Conservation (phyloP, 345 rosid genomes). For the Eucalyptus marginata region DNA sequence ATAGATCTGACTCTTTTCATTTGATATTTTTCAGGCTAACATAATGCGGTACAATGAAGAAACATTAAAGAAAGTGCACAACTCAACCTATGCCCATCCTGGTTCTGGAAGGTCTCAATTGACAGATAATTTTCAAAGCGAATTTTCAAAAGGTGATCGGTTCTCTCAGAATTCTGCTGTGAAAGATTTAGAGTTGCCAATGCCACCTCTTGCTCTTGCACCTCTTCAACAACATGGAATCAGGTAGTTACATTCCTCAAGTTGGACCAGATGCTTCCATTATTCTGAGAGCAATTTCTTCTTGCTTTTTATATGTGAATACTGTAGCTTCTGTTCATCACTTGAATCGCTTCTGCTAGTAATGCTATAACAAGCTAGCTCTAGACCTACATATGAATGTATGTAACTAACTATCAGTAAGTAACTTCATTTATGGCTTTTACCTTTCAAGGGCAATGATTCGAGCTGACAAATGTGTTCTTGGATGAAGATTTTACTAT, state of each 20-base stretch:
- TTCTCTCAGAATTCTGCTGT: constrained; percentile 27
- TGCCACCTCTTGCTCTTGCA: constrained; percentile 77
- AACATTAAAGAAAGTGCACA: constrained; percentile 35
- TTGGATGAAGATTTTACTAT: not conserved
- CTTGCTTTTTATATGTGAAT: not conserved
- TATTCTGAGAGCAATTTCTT: not conserved
- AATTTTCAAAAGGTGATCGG: not conserved
- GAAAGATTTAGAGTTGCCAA: constrained; percentile 78
- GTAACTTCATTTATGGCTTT: not conserved
- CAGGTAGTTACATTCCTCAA: constrained; percentile 30
- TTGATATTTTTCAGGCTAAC: constrained; percentile 38
- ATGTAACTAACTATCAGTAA: not conserved
- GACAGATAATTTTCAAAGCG: constrained; percentile 21
- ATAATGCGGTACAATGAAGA: constrained; percentile 72
- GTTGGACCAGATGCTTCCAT: not conserved
- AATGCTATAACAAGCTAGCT: not conserved
- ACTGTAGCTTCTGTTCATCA: not conserved
- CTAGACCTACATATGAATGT: not conserved
- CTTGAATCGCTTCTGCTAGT: not conserved
- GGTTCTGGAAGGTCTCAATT: constrained; percentile 41
- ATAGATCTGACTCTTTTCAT: not conserved
- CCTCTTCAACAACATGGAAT: constrained; percentile 45
- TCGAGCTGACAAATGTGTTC: not conserved
- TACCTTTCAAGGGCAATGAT: not conserved
- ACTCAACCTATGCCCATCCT: constrained; percentile 18